phyloP scores from a whole-genome alignment of 345 rosid genomes.

The Durio zibethinus region DNA sequence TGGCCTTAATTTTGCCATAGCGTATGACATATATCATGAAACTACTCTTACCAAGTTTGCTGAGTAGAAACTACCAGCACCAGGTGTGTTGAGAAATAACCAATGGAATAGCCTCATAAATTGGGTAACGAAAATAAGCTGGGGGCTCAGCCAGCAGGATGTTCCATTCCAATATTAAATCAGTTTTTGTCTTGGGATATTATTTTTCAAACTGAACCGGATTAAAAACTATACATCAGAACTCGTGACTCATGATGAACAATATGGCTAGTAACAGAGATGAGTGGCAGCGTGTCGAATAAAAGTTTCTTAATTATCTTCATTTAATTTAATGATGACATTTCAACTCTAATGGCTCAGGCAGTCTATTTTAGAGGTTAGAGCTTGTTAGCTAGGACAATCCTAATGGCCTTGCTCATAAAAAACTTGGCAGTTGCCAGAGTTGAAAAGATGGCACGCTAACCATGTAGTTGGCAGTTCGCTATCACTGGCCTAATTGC shows the following conservation, averaged over 20 bases:
- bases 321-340: background rate
- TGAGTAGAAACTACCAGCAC: background rate
- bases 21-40: background rate
- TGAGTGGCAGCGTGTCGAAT: background rate
- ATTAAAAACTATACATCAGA: no score
- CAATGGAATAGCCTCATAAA: background rate
- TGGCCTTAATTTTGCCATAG: background rate
- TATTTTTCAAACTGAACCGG: background rate
- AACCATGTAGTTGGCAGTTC: background rate
- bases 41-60: background rate
- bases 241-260: background rate
- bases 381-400: background rate
- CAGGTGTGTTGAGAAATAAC: background rate
- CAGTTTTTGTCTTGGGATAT: no score
- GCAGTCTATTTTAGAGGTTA: background rate
- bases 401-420: background rate
- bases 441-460: background rate
- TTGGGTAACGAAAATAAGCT: background rate
- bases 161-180: background rate
- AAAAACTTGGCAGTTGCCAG: background rate
- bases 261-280: background rate
- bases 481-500: background rate
- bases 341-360: background rate
- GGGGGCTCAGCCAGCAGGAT: background rate
- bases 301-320: background rate